Percentiles rank a stretch among this genome's conserved stretches.
Conservation (phyloP, 108 stramenopile genomes). For the Cyclotella sp. region DNA sequence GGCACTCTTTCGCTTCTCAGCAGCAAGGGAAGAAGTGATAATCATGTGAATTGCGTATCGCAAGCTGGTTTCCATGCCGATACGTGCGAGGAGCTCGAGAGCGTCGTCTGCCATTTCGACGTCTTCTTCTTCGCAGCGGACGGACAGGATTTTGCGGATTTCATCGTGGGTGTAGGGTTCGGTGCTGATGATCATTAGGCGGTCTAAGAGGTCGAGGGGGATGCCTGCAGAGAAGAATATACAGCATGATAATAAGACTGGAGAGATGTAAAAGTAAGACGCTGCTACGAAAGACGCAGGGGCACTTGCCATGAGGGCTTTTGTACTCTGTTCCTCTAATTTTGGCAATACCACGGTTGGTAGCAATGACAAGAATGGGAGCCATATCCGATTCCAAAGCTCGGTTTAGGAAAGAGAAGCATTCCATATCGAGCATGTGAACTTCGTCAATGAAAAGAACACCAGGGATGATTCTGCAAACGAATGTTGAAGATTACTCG, state of each 20-base stretch:
- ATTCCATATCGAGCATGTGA: slow-evolving; percentile 97
- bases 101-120: slow-evolving; percentile 98
- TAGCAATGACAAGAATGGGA: slow-evolving; percentile 93
- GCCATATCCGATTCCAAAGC: slow-evolving; percentile 91
- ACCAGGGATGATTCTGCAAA: slow-evolving; percentile 89
- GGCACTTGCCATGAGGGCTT: slow-evolving; percentile 86
- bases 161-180: slow-evolving; percentile 92
- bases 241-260: too few species aligned
- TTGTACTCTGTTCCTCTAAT: slow-evolving; percentile 95
- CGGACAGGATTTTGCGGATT: slow-evolving; percentile 80
- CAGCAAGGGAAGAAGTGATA: slow-evolving; percentile 89
- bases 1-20: slow-evolving; percentile 88
- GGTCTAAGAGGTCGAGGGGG: slow-evolving; percentile 95
- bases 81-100: slow-evolving; percentile 93
- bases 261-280: too few species aligned
- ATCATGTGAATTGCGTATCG: slow-evolving; percentile 99
- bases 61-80: slow-evolving; percentile 95
- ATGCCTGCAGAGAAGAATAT: slow-evolving; percentile 38
- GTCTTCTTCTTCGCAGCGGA: slow-evolving; percentile 96
- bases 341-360: slow-evolving; percentile 92
- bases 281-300: too few species aligned
- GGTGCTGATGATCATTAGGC: slow-evolving; percentile 97
- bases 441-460: slow-evolving; percentile 99
- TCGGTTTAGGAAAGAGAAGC: slow-evolving; percentile 94
- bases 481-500: slow-evolving; percentile 32